phyloP scores from a whole-genome alignment of 148 eudicot species.

The Fallopia convolvulus region DNA sequence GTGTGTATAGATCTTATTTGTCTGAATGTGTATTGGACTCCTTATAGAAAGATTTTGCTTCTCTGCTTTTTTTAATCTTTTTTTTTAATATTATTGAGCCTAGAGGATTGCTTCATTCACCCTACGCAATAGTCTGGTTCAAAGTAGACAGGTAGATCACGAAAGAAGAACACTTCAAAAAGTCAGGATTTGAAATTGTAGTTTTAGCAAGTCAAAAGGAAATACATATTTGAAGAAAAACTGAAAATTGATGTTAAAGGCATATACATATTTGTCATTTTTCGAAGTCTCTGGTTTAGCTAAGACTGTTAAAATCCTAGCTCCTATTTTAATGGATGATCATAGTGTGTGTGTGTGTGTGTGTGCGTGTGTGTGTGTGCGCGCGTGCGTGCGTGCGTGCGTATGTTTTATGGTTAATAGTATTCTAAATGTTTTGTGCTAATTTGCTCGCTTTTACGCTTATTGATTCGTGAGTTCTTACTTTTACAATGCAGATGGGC shows the following conservation, averaged over 20 bases:
- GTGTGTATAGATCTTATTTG: background rate
- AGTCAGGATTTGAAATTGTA: background rate
- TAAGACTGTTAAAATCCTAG: background rate
- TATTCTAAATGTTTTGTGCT: background rate
- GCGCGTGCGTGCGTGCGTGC: no score
- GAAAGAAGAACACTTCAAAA: background rate
- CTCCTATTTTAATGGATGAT: no score
- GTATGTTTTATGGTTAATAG: background rate
- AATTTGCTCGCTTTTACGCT: background rate
- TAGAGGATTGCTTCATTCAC: background rate
- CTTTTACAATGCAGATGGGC: slow-evolving; percentile 47
- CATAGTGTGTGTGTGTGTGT: no score
- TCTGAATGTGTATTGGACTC: background rate
- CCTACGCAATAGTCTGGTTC: background rate
- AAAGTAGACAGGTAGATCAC: background rate
- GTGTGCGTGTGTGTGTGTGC: no score
- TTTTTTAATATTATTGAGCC: background rate
- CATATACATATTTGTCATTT: background rate
- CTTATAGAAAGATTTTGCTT: background rate
- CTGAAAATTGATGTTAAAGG: background rate
- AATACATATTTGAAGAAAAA: background rate
- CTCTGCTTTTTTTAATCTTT: no score
- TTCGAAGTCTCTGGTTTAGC: background rate
- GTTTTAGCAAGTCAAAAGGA: background rate
- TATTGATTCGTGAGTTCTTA: background rate